Evolutionary conservation across 2,329 filamentous ascomycete species (phyloP).

Genomic region (Plenodomus tracheiphilus): DNA sequence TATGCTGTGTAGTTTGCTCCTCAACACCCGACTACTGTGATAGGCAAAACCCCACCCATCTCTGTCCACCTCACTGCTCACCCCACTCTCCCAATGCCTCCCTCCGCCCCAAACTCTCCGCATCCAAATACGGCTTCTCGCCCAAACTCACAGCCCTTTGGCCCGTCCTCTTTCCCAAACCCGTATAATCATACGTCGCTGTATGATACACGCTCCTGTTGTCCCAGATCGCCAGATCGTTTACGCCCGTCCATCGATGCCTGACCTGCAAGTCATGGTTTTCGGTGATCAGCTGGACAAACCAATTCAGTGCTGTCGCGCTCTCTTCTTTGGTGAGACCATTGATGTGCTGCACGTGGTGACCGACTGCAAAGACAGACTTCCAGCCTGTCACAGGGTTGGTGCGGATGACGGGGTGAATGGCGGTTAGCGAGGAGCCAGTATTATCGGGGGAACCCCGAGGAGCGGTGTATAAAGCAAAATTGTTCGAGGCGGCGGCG

Average conservation of each 20-base stretch:
- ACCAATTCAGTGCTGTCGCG: conserved; percentile 48
- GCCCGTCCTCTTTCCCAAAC: conserved; percentile 71
- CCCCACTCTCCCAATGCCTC: conserved; percentile 31
- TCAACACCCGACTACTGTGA: no score
- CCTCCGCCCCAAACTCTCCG: conserved; percentile 52
- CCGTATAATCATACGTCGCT: no score
- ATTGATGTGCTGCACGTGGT: conserved; percentile 48
- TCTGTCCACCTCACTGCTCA: neutral
- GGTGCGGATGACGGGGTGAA: conserved; percentile 63
- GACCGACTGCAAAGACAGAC: conserved; percentile 53
- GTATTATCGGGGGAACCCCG: no score
- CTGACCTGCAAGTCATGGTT: conserved; percentile 58
- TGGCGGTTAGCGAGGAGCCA: no score
- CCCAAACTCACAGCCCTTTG: conserved; percentile 61
- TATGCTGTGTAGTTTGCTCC: no score
- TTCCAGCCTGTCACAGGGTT: conserved; percentile 42
- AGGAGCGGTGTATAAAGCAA: no score
- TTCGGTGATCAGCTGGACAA: conserved; percentile 48
- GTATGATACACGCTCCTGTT: no score
- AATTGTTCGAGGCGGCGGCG: no score
- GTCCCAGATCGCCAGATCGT: conserved; percentile 51
- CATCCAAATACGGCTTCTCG: conserved; percentile 61
- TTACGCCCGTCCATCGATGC: conserved; percentile 53
- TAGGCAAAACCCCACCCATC: no score
- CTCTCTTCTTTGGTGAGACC: conserved; percentile 50